Evolutionary conservation across 2,329 filamentous ascomycete species (phyloP).

Genomic region (Rhinocladiella similis): DNA sequence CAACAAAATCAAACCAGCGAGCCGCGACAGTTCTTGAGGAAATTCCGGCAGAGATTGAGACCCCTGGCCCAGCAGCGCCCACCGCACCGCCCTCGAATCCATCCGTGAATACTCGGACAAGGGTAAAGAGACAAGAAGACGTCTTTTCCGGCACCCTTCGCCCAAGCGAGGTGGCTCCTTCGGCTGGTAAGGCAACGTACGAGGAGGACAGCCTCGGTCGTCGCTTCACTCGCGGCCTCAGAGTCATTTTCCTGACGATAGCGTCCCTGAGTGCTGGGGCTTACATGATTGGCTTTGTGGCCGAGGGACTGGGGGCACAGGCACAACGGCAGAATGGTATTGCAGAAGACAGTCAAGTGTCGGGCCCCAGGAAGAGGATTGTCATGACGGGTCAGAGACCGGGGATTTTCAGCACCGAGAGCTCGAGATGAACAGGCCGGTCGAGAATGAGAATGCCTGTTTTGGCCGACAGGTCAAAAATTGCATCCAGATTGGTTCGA

Average conservation of each 20-base stretch:
- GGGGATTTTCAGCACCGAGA: conserved; percentile 30
- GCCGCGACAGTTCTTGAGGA: conserved; percentile 24
- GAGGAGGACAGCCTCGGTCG: conserved; percentile 6
- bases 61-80: conserved; percentile 24
- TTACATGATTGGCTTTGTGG: conserved; percentile 26
- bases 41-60: conserved; percentile 19
- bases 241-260: conserved; percentile 14
- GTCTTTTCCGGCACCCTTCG: conserved; percentile 28
- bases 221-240: conserved; percentile 14
- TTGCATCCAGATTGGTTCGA: no score
- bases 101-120: neutral
- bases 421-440: conserved; percentile 19
- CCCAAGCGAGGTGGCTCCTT: conserved; percentile 4
- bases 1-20: conserved; percentile 3
- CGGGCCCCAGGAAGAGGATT: conserved; percentile 27
- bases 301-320: conserved; percentile 26
- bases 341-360: conserved; percentile 7
- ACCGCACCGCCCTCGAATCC: conserved; percentile 19
- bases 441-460: neutral
- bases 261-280: conserved; percentile 19
- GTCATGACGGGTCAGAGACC: conserved; percentile 26
- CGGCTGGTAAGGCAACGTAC: neutral
- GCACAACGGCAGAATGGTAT: conserved; percentile 22
- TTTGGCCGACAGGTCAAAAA: no score
- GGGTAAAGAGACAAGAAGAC: conserved; percentile 26